phyloP scores from a whole-genome alignment of 176 grass and related monocot genomes.

The Oryza brachyantha region DNA sequence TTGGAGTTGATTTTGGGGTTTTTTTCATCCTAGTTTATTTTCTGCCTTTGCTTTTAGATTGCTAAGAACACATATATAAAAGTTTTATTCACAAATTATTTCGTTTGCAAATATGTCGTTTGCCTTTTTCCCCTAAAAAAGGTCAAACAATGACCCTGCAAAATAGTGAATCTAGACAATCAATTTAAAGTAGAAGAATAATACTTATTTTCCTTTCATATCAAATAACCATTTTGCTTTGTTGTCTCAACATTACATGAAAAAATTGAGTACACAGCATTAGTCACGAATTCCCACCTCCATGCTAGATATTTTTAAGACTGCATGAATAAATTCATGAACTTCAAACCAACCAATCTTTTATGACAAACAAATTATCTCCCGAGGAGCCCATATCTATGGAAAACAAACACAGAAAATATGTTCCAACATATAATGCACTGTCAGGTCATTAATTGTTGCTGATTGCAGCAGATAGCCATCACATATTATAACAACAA shows the following conservation, averaged over 20 bases:
- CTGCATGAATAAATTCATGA: not conserved
- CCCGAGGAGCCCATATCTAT: not conserved
- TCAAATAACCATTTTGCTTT: not conserved
- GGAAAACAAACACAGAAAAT: conserved; percentile 3
- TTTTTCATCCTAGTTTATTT: too few species aligned
- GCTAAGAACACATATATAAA: too few species aligned
- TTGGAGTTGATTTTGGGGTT: too few species aligned
- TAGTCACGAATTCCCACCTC: not conserved
- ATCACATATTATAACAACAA: conserved; percentile 23
- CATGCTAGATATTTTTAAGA: not conserved
- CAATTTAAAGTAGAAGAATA: not conserved
- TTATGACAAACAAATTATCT: not conserved
- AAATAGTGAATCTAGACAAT: not conserved
- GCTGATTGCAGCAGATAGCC: not conserved
- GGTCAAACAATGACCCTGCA: too few species aligned
- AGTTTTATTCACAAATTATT: too few species aligned
- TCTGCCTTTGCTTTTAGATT: too few species aligned
- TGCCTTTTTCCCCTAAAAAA: too few species aligned
- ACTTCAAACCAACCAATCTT: not conserved
- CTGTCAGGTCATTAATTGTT: conserved; percentile 10
- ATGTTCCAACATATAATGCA: conserved; percentile 18
- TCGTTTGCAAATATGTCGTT: too few species aligned
- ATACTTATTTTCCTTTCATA: not conserved
- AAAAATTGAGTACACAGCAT: not conserved
- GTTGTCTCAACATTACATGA: conserved; percentile 6